These are phyloP conservation scores for Auriscalpium orientale DNA, from an alignment of 768 basidiomycete genomes.

Conservation along the genomic window DNA sequence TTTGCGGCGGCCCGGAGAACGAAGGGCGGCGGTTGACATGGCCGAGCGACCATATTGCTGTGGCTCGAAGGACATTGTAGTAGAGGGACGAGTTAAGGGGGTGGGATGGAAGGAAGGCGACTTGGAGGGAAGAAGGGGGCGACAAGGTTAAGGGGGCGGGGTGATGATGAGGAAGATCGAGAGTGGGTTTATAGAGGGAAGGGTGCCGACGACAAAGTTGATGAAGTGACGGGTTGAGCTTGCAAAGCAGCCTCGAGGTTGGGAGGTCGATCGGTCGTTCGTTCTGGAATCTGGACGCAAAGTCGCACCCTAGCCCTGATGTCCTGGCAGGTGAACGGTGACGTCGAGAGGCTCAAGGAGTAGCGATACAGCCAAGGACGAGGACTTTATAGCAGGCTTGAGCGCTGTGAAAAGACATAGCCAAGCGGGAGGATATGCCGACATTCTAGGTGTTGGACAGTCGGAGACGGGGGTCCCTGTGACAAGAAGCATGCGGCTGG, in stretches of 20 bases:
- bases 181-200: background rate
- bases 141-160: background rate
- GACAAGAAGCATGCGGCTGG: no score
- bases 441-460: no score
- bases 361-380: no score
- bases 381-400: no score
- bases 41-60: background rate
- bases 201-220: background rate
- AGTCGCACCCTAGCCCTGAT: no score
- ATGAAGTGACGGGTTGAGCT: background rate
- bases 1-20: background rate
- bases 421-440: no score
- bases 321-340: no score
- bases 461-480: no score
- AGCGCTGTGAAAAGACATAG: no score
- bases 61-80: slow-evolving; percentile 6
- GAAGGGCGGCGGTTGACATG: slow-evolving; percentile 2
- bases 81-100: background rate
- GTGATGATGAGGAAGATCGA: background rate
- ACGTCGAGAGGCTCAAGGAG: no score
- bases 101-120: background rate
- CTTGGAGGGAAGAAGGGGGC: background rate
- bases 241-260: background rate
- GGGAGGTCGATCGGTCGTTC: background rate
- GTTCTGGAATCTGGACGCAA: no score